Conservation (phyloP, 2,329 filamentous ascomycete species). For the Xylaria sp. region DNA sequence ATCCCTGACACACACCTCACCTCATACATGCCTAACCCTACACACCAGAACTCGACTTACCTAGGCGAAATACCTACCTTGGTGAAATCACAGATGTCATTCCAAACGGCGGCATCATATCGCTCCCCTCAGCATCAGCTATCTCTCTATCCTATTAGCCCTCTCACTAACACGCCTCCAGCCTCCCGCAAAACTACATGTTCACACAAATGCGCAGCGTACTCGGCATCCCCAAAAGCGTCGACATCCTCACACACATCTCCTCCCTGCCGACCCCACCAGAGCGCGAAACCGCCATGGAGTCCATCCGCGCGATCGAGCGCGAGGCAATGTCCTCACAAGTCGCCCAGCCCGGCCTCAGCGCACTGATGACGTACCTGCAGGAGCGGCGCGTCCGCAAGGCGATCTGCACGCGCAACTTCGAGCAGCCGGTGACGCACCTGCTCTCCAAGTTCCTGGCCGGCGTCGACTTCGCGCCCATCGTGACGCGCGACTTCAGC, state of each 20-base stretch:
- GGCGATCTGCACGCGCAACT: conserved; percentile 94
- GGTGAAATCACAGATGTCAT: conserved; percentile 1
- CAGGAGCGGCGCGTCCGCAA: conserved; percentile 74
- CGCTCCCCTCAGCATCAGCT: neutral
- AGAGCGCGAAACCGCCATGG: conserved; percentile 71
- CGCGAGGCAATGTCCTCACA: conserved; percentile 73
- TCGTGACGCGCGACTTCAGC: conserved; percentile 84
- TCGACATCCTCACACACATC: conserved; percentile 92
- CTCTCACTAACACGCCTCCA: conserved; percentile 52
- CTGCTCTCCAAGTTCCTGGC: conserved; percentile 80
- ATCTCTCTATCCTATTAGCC: neutral
- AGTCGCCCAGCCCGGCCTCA: conserved; percentile 82
- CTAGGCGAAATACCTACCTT: neutral
- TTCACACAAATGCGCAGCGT: conserved; percentile 85
- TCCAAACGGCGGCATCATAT: neutral
- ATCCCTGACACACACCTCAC: neutral
- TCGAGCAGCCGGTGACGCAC: conserved; percentile 80
- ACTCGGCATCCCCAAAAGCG: conserved; percentile 75
- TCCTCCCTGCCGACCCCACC: conserved; percentile 73
- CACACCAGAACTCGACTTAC: neutral
- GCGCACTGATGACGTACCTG: conserved; percentile 83
- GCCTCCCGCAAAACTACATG: conserved; percentile 95
- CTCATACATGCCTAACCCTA: neutral
- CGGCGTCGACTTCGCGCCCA: conserved; percentile 74
- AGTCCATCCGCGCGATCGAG: conserved; percentile 83